These are phyloP conservation scores for Acrasis kona DNA, from an alignment of 78 protist genomes.

Conservation along the genomic window DNA sequence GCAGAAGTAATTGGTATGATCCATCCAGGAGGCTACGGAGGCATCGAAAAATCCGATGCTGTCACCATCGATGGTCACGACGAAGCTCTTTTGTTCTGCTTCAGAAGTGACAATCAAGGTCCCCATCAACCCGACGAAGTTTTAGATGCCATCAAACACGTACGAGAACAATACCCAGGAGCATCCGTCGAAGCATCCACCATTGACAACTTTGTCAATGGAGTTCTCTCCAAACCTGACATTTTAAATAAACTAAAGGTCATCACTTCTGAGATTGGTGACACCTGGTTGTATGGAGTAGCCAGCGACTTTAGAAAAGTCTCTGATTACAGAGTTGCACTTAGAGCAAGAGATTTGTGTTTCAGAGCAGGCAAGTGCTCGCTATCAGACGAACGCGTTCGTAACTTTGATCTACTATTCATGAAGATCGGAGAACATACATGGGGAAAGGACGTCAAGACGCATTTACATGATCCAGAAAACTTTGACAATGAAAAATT, in stretches of 20 bases:
- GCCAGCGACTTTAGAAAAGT: not conserved
- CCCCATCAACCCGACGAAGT: not conserved
- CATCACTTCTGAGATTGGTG: not conserved
- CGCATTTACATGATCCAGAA: too few species aligned
- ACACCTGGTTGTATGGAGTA: conserved; percentile 17
- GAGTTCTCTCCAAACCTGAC: not conserved
- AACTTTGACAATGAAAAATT: too few species aligned
- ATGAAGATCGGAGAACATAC: too few species aligned
- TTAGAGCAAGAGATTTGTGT: not conserved
- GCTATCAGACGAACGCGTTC: too few species aligned
- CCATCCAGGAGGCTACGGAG: conserved; percentile 10
- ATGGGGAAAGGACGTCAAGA: too few species aligned
- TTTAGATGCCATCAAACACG: not conserved
- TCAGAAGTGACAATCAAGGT: not conserved
- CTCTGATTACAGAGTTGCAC: not conserved
- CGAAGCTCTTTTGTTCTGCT: not conserved
- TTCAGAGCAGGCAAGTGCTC: too few species aligned
- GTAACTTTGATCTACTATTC: too few species aligned
- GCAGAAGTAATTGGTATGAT: not conserved
- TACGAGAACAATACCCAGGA: not conserved
- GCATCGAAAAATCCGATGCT: not conserved
- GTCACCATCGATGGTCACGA: not conserved
- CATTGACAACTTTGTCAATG: not conserved
- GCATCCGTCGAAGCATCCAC: not conserved
- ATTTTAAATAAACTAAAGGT: not conserved